These are phyloP conservation scores for Bondarzewia mesenterica DNA, from an alignment of 1,284 basidiomycete species.

Conservation along the genomic window DNA sequence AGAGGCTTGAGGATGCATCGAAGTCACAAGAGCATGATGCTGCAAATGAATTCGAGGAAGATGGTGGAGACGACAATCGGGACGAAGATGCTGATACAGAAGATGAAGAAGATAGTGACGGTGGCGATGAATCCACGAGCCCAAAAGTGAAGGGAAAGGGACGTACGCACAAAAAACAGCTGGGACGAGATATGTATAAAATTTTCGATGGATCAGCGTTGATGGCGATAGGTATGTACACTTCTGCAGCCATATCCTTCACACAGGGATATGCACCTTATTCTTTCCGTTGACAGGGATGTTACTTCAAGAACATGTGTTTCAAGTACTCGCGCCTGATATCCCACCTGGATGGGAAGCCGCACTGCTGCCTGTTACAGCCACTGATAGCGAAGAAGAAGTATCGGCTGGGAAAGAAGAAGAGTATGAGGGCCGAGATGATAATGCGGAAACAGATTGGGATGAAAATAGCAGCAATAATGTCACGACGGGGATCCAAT, in stretches of 20 bases:
- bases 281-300: conserved; percentile 41
- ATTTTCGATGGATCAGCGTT: conserved; percentile 63
- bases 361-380: neutral
- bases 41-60: neutral
- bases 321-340: conserved; percentile 28
- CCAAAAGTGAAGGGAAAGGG: neutral
- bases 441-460: conserved; percentile 4
- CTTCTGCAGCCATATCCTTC: too few relatives aligned
- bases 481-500: neutral
- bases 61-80: neutral
- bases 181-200: conserved; percentile 56
- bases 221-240: conserved; percentile 51
- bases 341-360: conserved; percentile 36
- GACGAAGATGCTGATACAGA: neutral
- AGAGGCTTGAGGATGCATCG: neutral
- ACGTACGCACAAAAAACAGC: conserved; percentile 10
- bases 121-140: neutral
- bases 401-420: conserved; percentile 12
- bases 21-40: neutral
- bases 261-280: neutral
- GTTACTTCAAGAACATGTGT: conserved; percentile 58
- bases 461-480: conserved; percentile 4
- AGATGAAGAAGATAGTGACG: neutral
- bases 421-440: conserved; percentile 5
- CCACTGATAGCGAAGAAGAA: conserved; percentile 1